Percentiles rank a stretch among this genome's conserved stretches.
Conservation (phyloP, 2,329 filamentous ascomycete species). For the Monosporascus ibericus region DNA sequence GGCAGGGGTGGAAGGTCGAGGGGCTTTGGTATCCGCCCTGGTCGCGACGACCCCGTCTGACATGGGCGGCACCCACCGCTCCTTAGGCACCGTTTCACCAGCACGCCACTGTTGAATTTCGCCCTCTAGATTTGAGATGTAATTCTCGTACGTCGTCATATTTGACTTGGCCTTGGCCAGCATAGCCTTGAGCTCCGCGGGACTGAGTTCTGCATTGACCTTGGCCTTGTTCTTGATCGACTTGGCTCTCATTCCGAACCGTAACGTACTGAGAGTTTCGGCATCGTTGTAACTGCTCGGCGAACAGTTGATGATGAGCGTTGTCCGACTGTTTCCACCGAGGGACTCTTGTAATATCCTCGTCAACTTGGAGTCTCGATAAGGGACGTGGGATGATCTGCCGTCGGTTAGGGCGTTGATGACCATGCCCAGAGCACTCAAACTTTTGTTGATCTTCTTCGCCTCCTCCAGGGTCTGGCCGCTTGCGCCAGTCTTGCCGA, state of each 20-base stretch:
- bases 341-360: conserved; percentile 95
- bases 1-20: conserved; percentile 48
- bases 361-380: conserved; percentile 96
- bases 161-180: conserved; percentile 90
- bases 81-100: conserved; percentile 82
- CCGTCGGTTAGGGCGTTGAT: conserved; percentile 96
- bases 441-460: conserved; percentile 99
- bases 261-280: conserved; percentile 85
- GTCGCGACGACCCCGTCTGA: conserved; percentile 44
- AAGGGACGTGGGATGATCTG: conserved; percentile 93
- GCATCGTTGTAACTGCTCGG: conserved; percentile 97
- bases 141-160: conserved; percentile 80
- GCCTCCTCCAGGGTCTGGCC: conserved; percentile 96
- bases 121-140: conserved; percentile 74
- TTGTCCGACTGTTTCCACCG: conserved; percentile 97
- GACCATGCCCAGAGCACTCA: conserved; percentile 97
- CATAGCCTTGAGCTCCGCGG: conserved; percentile 86
- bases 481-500: conserved; percentile 95
- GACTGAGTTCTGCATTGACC: conserved; percentile 96
- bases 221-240: conserved; percentile 99
- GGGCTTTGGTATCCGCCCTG: conserved; percentile 36
- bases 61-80: conserved; percentile 72
- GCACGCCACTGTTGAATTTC: conserved; percentile 84
- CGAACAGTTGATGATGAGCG: conserved; percentile 98
- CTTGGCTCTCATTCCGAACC: conserved; percentile 94